phyloP scores from a whole-genome alignment of 441 rosid species.

The Eutrema salsugineum region DNA sequence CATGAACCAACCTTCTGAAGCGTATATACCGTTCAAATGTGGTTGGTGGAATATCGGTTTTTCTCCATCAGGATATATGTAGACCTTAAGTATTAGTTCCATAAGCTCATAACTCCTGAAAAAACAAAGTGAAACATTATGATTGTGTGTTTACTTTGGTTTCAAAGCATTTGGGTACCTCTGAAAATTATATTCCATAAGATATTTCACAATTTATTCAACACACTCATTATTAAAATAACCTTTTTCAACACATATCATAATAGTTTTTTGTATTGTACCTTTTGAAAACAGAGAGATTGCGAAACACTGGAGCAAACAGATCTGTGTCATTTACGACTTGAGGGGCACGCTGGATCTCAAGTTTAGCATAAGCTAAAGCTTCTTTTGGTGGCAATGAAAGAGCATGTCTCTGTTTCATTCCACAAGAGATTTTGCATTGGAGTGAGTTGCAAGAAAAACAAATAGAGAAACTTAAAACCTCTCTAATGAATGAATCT shows the following conservation, averaged over 20 bases:
- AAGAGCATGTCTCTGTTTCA: slow-evolving; percentile 49
- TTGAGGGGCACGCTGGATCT: slow-evolving; percentile 50
- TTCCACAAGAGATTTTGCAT: background rate
- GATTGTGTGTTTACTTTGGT: background rate
- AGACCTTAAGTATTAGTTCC: slow-evolving; percentile 77
- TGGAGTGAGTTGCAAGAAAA: background rate
- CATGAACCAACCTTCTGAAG: slow-evolving; percentile 98
- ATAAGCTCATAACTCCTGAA: slow-evolving; percentile 81
- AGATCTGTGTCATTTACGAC: slow-evolving; percentile 48
- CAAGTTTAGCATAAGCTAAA: slow-evolving; percentile 59
- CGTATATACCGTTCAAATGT: slow-evolving; percentile 71
- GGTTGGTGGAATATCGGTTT: slow-evolving; percentile 79
- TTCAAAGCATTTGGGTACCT: background rate
- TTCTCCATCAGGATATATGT: slow-evolving; percentile 69
- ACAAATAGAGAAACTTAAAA: background rate
- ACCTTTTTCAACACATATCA: too few species aligned
- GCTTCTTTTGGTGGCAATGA: slow-evolving; percentile 64
- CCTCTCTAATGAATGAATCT: background rate
- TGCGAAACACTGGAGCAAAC: slow-evolving; percentile 51
- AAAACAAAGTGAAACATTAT: slow-evolving; percentile 11
- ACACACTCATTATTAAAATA: too few species aligned
- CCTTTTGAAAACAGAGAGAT: slow-evolving; percentile 77
- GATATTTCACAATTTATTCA: too few species aligned
- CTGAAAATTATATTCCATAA: too few species aligned
- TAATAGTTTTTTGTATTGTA: too few species aligned